These are phyloP conservation scores for Diaporthe ilicicola DNA, from an alignment of 2,329 filamentous ascomycete genomes.

Conservation along the genomic window DNA sequence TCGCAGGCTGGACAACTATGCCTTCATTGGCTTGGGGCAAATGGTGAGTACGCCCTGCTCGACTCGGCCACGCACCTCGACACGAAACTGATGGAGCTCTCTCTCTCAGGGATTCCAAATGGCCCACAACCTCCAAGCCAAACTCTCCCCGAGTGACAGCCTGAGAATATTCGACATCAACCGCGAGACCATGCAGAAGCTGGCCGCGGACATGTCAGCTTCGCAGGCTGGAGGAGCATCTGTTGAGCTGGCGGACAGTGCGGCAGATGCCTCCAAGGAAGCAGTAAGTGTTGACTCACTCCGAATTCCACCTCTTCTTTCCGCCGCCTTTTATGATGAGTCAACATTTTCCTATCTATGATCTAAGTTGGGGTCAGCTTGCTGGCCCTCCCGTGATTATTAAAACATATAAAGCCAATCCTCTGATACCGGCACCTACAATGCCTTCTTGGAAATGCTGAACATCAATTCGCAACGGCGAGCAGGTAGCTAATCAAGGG, in stretches of 20 bases:
- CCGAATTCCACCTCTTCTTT: neutral
- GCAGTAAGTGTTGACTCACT: slow-evolving; percentile 53
- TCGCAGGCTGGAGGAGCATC: slow-evolving; percentile 54
- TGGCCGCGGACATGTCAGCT: slow-evolving; percentile 57
- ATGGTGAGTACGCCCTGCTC: slow-evolving; percentile 56
- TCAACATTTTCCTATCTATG: slow-evolving; percentile 60
- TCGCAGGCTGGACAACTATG: slow-evolving; percentile 60
- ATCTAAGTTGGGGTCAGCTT: slow-evolving; percentile 76
- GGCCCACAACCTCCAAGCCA: slow-evolving; percentile 68
- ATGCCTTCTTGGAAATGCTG: slow-evolving; percentile 7
- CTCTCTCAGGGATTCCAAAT: slow-evolving; percentile 68
- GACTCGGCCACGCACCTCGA: neutral
- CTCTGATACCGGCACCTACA: slow-evolving; percentile 61
- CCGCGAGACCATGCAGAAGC: slow-evolving; percentile 52
- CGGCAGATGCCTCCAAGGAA: slow-evolving; percentile 58
- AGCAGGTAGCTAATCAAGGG: slow-evolving; percentile 26
- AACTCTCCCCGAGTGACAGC: slow-evolving; percentile 59
- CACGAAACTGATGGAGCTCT: neutral
- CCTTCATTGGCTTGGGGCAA: slow-evolving; percentile 67
- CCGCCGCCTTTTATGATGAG: slow-evolving; percentile 38
- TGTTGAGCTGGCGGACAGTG: slow-evolving; percentile 54
- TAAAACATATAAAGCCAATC: slow-evolving; percentile 74
- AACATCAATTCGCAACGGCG: neutral
- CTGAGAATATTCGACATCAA: slow-evolving; percentile 67
- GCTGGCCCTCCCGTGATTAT: slow-evolving; percentile 70